Evolutionary conservation across 2,329 filamentous ascomycete genomes (phyloP).

Genomic region (Graphiopsis chlorocephala): DNA sequence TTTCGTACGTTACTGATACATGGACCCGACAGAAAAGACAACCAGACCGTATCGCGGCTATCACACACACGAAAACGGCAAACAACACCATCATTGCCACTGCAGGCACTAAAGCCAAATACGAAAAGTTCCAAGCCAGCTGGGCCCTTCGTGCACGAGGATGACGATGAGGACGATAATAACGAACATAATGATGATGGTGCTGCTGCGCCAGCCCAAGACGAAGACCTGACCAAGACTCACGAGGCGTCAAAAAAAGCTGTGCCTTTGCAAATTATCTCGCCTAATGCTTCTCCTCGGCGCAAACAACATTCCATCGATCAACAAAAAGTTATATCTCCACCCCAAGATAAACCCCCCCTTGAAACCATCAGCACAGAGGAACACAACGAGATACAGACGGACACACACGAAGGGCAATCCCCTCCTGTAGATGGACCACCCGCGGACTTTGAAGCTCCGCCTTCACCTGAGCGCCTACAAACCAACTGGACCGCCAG

Average conservation of each 20-base stretch:
- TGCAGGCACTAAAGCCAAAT: constrained; percentile 21
- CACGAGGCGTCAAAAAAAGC: not conserved
- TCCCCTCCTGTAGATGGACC: not conserved
- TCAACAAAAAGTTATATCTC: not conserved
- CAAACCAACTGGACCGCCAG: constrained; percentile 6
- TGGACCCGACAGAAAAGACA: not conserved
- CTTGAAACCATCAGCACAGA: not conserved
- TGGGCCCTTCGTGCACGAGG: constrained; percentile 31
- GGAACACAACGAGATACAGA: not conserved
- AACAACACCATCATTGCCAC: constrained; percentile 29
- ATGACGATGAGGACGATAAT: constrained; percentile 28
- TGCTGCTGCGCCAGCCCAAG: constrained; percentile 9
- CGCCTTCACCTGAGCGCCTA: not conserved
- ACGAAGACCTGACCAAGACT: constrained; percentile 18
- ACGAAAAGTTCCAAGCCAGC: not conserved
- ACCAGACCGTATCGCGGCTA: constrained; percentile 21
- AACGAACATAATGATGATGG: constrained; percentile 13
- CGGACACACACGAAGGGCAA: not conserved
- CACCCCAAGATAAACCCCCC: not conserved
- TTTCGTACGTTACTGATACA: not conserved
- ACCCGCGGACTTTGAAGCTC: not conserved
- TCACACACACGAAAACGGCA: constrained; percentile 32
- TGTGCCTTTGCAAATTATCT: constrained; percentile 28
- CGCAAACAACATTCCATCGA: constrained; percentile 15
- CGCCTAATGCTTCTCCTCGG: constrained; percentile 28